Conservation (phyloP, 148 eudicot species). For the Talinum fruticosum region DNA sequence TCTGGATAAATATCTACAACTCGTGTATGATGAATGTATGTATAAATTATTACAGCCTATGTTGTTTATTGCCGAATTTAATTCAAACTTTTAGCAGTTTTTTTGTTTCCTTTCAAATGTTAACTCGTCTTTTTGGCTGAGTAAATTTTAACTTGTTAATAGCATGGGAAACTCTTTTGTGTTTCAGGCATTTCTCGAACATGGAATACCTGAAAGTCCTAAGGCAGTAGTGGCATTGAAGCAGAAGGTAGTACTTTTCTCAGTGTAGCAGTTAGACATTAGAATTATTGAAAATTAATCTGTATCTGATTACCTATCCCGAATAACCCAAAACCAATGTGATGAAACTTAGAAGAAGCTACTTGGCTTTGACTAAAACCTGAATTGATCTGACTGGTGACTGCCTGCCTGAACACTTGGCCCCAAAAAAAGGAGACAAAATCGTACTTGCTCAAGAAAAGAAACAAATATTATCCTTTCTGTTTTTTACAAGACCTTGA, state of each 20-base stretch:
- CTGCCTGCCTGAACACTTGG: background rate
- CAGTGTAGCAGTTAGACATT: background rate
- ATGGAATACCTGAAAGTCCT: slow-evolving; percentile 61
- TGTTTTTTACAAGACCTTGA: too few species aligned
- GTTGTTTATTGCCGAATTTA: background rate
- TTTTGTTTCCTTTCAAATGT: background rate
- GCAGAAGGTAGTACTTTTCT: slow-evolving; percentile 47
- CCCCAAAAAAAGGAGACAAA: too few species aligned
- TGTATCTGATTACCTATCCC: background rate
- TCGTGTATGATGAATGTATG: slow-evolving; percentile 91
- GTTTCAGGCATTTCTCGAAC: slow-evolving; percentile 72
- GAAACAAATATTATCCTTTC: too few species aligned
- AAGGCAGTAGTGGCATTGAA: slow-evolving; percentile 58
- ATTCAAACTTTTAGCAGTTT: background rate
- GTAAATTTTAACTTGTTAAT: background rate
- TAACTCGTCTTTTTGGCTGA: too few species aligned
- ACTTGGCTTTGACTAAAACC: background rate
- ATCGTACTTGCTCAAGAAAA: too few species aligned
- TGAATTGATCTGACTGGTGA: background rate
- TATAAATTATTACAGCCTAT: background rate
- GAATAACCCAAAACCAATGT: background rate
- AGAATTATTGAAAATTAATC: background rate
- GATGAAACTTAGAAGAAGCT: background rate
- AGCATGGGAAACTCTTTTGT: slow-evolving; percentile 12
- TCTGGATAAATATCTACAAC: slow-evolving; percentile 82